Percentiles rank a stretch among this genome's conserved stretches.
phyloP scores from a whole-genome alignment of 257 asterid species.

The Przewalskia tangutica region DNA sequence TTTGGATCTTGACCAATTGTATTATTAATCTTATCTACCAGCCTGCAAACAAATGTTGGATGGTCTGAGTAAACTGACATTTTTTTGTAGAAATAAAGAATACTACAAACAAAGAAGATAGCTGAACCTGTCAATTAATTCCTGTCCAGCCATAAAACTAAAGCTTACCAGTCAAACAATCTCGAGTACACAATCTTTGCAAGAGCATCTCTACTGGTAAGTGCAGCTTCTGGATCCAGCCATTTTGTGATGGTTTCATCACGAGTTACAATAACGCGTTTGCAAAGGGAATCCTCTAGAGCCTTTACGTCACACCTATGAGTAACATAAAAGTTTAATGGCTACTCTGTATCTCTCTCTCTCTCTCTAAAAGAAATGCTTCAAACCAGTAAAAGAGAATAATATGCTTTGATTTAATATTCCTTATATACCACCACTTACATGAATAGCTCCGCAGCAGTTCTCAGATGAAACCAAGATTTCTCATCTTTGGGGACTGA shows the following conservation, averaged over 20 bases:
- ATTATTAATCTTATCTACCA: constrained; percentile 37
- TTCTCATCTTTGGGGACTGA: constrained; percentile 94
- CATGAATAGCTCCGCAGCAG: constrained; percentile 93
- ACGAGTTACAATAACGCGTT: constrained; percentile 92
- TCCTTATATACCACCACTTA: constrained; percentile 20
- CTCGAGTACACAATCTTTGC: constrained; percentile 90
- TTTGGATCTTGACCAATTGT: constrained; percentile 44
- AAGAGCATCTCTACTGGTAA: constrained; percentile 87
- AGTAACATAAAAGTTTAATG: constrained; percentile 4
- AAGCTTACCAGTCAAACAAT: constrained; percentile 84
- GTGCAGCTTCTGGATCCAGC: constrained; percentile 90
- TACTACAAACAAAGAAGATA: background rate
- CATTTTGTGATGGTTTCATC: constrained; percentile 89
- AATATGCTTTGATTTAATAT: background rate
- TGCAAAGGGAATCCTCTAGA: constrained; percentile 91
- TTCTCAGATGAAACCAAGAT: constrained; percentile 79
- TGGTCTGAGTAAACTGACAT: background rate
- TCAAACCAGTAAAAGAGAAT: constrained; percentile 1
- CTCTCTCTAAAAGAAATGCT: background rate
- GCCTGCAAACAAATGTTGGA: constrained; percentile 24
- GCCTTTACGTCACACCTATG: constrained; percentile 90
- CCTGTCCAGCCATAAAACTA: constrained; percentile 4
- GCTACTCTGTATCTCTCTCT: background rate
- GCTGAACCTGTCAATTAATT: background rate
- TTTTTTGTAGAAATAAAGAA: background rate